A percentile compares a stretch with the other conserved stretches of the same genome.
Evolutionary conservation across 2,329 filamentous ascomycete genomes (phyloP).

Genomic region (Talaromyces sp.): DNA sequence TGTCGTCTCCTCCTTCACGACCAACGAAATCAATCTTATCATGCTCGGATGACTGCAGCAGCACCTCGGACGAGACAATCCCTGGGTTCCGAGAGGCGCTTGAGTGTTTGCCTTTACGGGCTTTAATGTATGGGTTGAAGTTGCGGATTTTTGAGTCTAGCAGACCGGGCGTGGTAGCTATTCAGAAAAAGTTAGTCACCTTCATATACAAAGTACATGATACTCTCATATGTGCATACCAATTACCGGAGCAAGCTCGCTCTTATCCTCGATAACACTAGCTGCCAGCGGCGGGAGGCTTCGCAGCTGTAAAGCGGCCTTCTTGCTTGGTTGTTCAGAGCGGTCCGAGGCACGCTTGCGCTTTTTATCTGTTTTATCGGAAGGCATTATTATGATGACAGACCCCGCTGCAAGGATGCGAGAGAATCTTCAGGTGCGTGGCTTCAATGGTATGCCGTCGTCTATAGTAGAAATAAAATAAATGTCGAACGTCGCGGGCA

Average conservation of each 20-base stretch:
- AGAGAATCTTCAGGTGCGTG: conserved; percentile 8
- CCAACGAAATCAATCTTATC: conserved; percentile 63
- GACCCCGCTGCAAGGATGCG: neutral
- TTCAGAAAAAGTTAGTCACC: neutral
- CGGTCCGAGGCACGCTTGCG: conserved; percentile 53
- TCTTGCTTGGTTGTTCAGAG: conserved; percentile 52
- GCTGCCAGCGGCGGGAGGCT: conserved; percentile 46
- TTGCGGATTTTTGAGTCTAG: conserved; percentile 33
- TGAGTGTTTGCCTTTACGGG: conserved; percentile 48
- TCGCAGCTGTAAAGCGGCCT: conserved; percentile 44
- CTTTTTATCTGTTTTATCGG: conserved; percentile 50
- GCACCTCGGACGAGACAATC: conserved; percentile 51
- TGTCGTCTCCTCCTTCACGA: conserved; percentile 49
- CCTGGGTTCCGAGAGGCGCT: conserved; percentile 37
- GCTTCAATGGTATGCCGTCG: conserved; percentile 12
- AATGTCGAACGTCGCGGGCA: conserved; percentile 25
- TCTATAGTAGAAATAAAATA: conserved; percentile 24
- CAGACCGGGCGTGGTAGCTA: conserved; percentile 41
- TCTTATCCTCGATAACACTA: conserved; percentile 51
- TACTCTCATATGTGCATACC: conserved; percentile 40
- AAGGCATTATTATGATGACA: conserved; percentile 32
- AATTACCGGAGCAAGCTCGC: conserved; percentile 53
- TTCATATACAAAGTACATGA: conserved; percentile 2
- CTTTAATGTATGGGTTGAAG: conserved; percentile 50
- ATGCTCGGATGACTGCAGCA: conserved; percentile 64